Evolutionary conservation across 1,284 basidiomycete species (phyloP), one percentile per base, ranked within the genome.

Genomic region (Cryptococcus deneoformans): DNA sequence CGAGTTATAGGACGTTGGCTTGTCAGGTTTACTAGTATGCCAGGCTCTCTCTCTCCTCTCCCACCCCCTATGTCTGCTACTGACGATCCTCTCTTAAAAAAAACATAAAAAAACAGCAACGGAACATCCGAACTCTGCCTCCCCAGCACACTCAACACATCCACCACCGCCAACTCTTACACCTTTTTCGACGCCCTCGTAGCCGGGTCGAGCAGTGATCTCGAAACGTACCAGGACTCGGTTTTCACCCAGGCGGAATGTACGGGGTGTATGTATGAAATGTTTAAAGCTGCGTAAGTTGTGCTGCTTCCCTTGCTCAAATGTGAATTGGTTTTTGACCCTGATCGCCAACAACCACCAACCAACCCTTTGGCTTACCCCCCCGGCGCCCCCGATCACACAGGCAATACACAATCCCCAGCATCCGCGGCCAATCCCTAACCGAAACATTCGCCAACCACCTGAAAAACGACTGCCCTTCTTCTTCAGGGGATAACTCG

Each of bases 281-380:
- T 73, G 56, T 71, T 66, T 58, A 73, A 73, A 54, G 62, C 71
- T 20, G 64, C 70, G 70, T 72, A 38, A 60, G 69, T 71, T n/a
- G 1, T 20, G 20, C 29, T 12, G 11, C 14, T 37, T 46, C 16
- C 46, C 49, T 14, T 7, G 6, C n/a, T 12, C 9, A 36, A 38
- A 42, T 14, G 9, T 12, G 35, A 36, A 12, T 35, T 20, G n/a
- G 9, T 11, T 5, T 5, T 12, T 38, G 36, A 5, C 24, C 52
- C 34, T 42, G 20, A 46, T 24, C 9, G 14, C 9, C 11, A 20
- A 20, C 35, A 29, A 16, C 20, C 20, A 11, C 5, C 37, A 20
- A 29, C 29, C 37, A 5, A 38, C 45, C 36, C 20, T 44, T 44
- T 20, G 20, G 20, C 20, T 20, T 20, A 20, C 20, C 20, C 20